Conservation (phyloP, 805 yeast species). For the Millerozyma acaciae region DNA sequence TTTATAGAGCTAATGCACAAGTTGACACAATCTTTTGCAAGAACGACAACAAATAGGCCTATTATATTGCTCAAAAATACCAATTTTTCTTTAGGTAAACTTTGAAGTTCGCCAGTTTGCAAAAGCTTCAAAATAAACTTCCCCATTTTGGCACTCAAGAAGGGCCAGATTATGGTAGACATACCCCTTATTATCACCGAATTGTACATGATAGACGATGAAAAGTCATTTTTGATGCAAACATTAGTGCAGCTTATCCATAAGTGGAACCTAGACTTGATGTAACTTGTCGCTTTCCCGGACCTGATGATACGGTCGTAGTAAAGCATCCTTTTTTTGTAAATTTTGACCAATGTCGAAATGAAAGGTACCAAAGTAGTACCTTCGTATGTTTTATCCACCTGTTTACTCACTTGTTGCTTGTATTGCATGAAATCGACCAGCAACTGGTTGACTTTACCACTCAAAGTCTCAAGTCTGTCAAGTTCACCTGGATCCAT, state of each 20-base stretch:
- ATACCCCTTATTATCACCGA: conserved; percentile 24
- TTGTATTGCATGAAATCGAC: conserved; percentile 7
- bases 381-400: conserved; percentile 4
- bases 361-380: conserved; percentile 1
- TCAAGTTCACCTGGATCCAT: conserved; percentile 18
- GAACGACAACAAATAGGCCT: conserved; percentile 30
- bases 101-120: conserved; percentile 6
- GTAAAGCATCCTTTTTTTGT: conserved; percentile 3
- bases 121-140: conserved; percentile 13
- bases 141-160: conserved; percentile 32
- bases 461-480: conserved; percentile 18
- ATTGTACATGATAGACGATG: conserved; percentile 18
- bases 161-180: conserved; percentile 40
- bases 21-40: conserved; percentile 31
- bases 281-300: conserved; percentile 6
- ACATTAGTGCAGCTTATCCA: conserved; percentile 26
- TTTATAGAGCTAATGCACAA: conserved; percentile 25
- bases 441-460: conserved; percentile 8
- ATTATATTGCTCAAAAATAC: conserved; percentile 28
- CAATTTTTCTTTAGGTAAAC: conserved; percentile 13
- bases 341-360: conserved; percentile 3
- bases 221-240: conserved; percentile 33
- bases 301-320: conserved; percentile 1
- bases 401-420: neutral
- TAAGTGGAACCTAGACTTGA: conserved; percentile 3